Percentiles rank a stretch among this genome's conserved stretches.
Evolutionary conservation across 495 filamentous ascomycete genomes (phyloP).

Genomic region (Jackrogersella minutella): DNA sequence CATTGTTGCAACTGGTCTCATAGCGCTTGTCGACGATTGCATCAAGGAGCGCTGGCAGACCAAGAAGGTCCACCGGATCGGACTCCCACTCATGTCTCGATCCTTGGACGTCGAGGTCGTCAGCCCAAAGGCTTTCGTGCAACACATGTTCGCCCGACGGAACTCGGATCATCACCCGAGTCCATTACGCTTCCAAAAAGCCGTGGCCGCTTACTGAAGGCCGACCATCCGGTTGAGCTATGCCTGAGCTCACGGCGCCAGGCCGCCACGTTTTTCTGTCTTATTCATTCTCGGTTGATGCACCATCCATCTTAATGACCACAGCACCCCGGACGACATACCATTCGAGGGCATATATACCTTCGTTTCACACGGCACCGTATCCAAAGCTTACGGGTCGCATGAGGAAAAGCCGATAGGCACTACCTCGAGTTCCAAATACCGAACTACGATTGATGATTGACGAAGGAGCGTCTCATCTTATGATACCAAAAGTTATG

Average conservation of each 20-base stretch:
- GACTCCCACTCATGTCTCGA: constrained; percentile 64
- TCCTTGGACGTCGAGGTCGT: constrained; percentile 72
- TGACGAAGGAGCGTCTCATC: constrained; percentile 29
- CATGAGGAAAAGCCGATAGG: constrained; percentile 22
- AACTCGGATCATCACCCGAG: constrained; percentile 53
- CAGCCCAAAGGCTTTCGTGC: constrained; percentile 75
- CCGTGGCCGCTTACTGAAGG: constrained; percentile 51
- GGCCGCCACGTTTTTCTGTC: constrained; percentile 7
- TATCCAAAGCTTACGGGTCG: constrained; percentile 16
- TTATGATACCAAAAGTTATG: constrained; percentile 39
- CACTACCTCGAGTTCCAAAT: constrained; percentile 13
- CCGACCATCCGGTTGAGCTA: constrained; percentile 10
- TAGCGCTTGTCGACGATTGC: constrained; percentile 90
- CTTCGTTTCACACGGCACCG: constrained; percentile 19
- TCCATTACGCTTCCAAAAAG: constrained; percentile 51
- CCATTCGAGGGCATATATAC: constrained; percentile 8
- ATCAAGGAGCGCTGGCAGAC: constrained; percentile 82
- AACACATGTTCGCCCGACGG: constrained; percentile 78
- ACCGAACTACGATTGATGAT: constrained; percentile 33
- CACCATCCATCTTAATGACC: constrained; percentile 9
- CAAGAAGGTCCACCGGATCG: constrained; percentile 66
- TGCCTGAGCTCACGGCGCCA: constrained; percentile 13
- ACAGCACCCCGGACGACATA: constrained; percentile 23
- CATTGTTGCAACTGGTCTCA: constrained; percentile 88
- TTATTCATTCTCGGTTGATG: constrained; percentile 5